phyloP scores from a whole-genome alignment of 108 stramenopile species.

The Poteriospumella lacustris region DNA sequence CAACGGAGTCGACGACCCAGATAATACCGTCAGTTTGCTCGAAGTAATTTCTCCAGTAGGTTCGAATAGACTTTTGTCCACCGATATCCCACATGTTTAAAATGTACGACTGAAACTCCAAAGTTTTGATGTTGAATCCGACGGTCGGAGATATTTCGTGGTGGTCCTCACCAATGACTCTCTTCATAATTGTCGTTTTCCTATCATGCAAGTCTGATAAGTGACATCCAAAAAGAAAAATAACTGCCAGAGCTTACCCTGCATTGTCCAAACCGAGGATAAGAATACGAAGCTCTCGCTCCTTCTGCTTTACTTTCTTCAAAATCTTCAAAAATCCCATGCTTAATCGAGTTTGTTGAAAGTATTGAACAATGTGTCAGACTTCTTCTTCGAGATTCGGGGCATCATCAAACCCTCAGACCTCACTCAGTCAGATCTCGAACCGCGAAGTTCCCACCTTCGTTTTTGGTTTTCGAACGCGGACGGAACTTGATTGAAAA shows the following conservation, averaged over 20 bases:
- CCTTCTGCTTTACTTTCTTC: constrained; percentile 89
- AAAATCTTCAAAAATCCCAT: constrained; percentile 44
- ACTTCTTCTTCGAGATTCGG: no score
- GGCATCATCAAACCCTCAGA: no score
- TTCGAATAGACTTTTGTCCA: constrained; percentile 94
- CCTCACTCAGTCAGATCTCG: no score
- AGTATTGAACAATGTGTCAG: background rate
- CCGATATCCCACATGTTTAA: constrained; percentile 91
- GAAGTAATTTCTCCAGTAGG: constrained; percentile 99
- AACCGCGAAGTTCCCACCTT: no score
- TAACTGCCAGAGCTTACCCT: constrained; percentile 23
- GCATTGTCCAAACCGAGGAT: constrained; percentile 57
- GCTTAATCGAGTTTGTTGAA: background rate
- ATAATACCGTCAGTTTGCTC: constrained; percentile 95
- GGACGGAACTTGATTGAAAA: no score
- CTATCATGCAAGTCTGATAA: constrained; percentile 20
- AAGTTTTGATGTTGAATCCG: constrained; percentile 94
- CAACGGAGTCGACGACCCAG: constrained; percentile 94
- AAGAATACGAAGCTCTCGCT: constrained; percentile 88
- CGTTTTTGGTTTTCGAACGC: no score
- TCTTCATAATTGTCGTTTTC: constrained; percentile 49
- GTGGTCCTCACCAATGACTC: constrained; percentile 84
- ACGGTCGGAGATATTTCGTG: constrained; percentile 88
- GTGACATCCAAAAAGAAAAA: constrained; percentile 33
- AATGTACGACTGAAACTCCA: constrained; percentile 66